A percentile compares a stretch with the other conserved stretches of the same genome.
These are phyloP conservation scores for Tubosaeta sp. DNA, from an alignment of 768 basidiomycete species.

Conservation along the genomic window DNA sequence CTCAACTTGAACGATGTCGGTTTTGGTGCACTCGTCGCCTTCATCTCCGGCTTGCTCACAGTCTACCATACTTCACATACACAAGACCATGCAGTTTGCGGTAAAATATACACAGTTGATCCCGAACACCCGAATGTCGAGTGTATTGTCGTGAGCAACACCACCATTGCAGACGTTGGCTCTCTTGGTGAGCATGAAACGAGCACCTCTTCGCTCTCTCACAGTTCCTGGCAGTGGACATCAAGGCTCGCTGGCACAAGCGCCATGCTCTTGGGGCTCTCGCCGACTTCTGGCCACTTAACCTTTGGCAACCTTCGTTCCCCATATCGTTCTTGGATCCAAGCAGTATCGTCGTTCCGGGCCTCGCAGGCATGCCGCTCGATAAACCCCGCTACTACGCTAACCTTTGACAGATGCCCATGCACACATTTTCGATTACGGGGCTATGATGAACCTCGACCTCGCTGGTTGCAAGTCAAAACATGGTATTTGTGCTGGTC, in stretches of 20 bases:
- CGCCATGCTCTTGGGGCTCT: constrained; percentile 1
- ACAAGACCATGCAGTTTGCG: constrained; percentile 52
- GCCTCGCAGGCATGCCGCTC: constrained; percentile 55
- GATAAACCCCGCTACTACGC: neutral
- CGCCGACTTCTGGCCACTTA: constrained; percentile 18
- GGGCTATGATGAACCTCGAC: constrained; percentile 60
- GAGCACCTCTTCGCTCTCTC: neutral
- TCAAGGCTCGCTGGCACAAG: constrained; percentile 23
- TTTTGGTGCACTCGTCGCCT: neutral
- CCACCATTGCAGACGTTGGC: constrained; percentile 47
- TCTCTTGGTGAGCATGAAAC: constrained; percentile 35
- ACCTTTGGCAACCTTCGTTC: constrained; percentile 18
- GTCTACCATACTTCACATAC: neutral
- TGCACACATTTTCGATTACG: constrained; percentile 76
- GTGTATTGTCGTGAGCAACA: constrained; percentile 54
- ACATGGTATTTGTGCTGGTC: constrained; percentile 38
- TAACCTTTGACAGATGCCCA: constrained; percentile 56
- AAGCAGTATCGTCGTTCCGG: constrained; percentile 60
- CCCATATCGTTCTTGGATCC: constrained; percentile 24
- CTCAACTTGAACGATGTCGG: too few species aligned
- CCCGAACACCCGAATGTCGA: constrained; percentile 45
- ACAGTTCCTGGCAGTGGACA: constrained; percentile 14
- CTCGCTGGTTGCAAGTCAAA: constrained; percentile 56
- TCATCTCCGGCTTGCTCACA: constrained; percentile 9
- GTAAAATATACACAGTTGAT: constrained; percentile 71